These are phyloP conservation scores for Colletotrichum brevisporum DNA, from an alignment of 2,329 filamentous ascomycete genomes.

Conservation along the genomic window DNA sequence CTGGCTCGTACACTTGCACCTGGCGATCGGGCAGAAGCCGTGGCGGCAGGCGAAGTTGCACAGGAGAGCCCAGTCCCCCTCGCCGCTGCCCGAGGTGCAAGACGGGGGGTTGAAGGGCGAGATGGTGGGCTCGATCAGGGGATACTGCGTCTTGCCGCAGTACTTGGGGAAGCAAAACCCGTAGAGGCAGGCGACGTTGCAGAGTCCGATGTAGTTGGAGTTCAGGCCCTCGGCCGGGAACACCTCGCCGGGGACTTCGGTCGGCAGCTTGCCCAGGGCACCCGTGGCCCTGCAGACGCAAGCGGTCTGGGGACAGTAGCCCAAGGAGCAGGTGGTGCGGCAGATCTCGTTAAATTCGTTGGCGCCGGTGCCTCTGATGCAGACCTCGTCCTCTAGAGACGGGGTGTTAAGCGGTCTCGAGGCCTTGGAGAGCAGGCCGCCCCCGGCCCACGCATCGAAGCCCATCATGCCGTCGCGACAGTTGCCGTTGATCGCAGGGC, in stretches of 20 bases:
- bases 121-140: conserved; percentile 17
- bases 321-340: conserved; percentile 47
- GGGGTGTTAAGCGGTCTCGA: neutral
- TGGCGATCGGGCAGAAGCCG: conserved; percentile 58
- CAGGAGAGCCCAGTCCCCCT: conserved; percentile 44
- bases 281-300: conserved; percentile 53
- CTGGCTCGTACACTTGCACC: conserved; percentile 42
- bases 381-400: conserved; percentile 39
- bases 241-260: neutral
- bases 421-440: neutral
- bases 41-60: conserved; percentile 62
- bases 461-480: conserved; percentile 24
- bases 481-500: conserved; percentile 10
- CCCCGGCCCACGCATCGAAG: conserved; percentile 33
- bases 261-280: conserved; percentile 41
- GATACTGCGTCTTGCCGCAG: conserved; percentile 22
- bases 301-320: conserved; percentile 49
- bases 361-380: conserved; percentile 47
- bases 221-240: conserved; percentile 7
- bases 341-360: conserved; percentile 53
- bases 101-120: conserved; percentile 17
- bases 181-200: conserved; percentile 54
- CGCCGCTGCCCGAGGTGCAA: conserved; percentile 43
- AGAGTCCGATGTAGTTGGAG: conserved; percentile 28
- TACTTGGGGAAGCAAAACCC: conserved; percentile 58